These are phyloP conservation scores for Ophiocordyceps unilateralis DNA, from an alignment of 2,329 filamentous ascomycete species.

Conservation along the genomic window DNA sequence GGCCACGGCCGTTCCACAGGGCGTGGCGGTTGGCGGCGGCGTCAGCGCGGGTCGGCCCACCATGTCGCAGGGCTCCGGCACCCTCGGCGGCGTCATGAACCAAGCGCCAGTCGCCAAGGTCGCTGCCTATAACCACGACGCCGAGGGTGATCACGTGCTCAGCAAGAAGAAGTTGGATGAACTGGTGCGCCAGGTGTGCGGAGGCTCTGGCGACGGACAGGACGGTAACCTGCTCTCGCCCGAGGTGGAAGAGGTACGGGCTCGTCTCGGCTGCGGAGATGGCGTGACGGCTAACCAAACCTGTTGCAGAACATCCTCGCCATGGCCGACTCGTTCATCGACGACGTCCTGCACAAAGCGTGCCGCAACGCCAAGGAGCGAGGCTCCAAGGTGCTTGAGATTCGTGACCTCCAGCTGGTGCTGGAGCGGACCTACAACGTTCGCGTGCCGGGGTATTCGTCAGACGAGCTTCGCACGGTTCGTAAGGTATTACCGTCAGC, in stretches of 20 bases:
- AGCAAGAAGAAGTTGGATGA: slow-evolving; percentile 97
- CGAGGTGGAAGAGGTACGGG: slow-evolving; percentile 81
- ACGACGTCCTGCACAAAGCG: slow-evolving; percentile 71
- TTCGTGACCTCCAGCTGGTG: slow-evolving; percentile 68
- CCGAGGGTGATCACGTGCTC: slow-evolving; percentile 82
- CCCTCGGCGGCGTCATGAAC: slow-evolving; percentile 65
- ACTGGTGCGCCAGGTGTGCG: slow-evolving; percentile 83
- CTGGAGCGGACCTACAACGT: slow-evolving; percentile 80
- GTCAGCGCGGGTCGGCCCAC: slow-evolving; percentile 59
- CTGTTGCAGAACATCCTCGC: slow-evolving; percentile 56
- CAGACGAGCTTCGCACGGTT: slow-evolving; percentile 86
- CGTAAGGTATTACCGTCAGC: slow-evolving; percentile 79
- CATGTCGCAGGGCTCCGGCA: slow-evolving; percentile 59
- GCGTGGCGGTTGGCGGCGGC: slow-evolving; percentile 52
- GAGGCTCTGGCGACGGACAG: slow-evolving; percentile 53
- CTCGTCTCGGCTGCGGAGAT: neutral
- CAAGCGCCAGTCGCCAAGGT: slow-evolving; percentile 73
- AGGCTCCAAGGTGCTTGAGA: slow-evolving; percentile 77
- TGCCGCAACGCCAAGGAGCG: slow-evolving; percentile 89
- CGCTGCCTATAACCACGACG: slow-evolving; percentile 72
- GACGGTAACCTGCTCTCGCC: slow-evolving; percentile 68
- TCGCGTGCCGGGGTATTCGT: slow-evolving; percentile 82
- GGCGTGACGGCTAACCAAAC: neutral
- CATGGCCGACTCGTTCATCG: slow-evolving; percentile 87
- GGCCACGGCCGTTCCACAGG: slow-evolving; percentile 51